phyloP scores from a whole-genome alignment of 495 filamentous ascomycete species.

The Pseudomonodictys pantanalensis region DNA sequence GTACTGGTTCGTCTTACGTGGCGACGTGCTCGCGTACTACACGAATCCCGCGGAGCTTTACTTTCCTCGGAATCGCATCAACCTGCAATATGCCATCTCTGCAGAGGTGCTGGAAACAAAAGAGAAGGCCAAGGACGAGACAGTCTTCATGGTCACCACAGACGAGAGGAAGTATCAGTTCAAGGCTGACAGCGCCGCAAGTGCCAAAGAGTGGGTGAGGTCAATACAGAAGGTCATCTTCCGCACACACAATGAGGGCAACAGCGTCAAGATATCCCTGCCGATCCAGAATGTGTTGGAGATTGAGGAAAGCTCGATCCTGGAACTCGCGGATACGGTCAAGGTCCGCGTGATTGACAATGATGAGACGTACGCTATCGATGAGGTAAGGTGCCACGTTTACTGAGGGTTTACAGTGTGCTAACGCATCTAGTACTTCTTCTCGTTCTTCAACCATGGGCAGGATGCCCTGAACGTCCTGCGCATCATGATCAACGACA shows the following conservation, averaged over 20 bases:
- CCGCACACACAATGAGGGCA: conserved; percentile 90
- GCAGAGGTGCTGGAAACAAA: conserved; percentile 67
- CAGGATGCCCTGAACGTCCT: conserved; percentile 81
- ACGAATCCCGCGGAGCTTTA: conserved; percentile 79
- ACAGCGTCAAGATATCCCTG: conserved; percentile 93
- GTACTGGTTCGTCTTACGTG: conserved; percentile 96
- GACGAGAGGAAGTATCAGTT: conserved; percentile 83
- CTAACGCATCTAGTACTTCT: conserved; percentile 70
- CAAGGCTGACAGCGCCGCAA: conserved; percentile 80
- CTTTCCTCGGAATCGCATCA: conserved; percentile 88
- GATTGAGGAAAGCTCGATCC: conserved; percentile 85
- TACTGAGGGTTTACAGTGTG: conserved; percentile 27
- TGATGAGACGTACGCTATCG: conserved; percentile 88
- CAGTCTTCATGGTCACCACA: conserved; percentile 76
- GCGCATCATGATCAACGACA: conserved; percentile 67
- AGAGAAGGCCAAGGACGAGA: conserved; percentile 65
- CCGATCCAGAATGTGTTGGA: conserved; percentile 88
- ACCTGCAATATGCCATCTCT: conserved; percentile 87
- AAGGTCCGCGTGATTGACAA: conserved; percentile 90
- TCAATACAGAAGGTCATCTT: conserved; percentile 93
- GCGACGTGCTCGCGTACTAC: conserved; percentile 94
- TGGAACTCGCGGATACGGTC: conserved; percentile 90
- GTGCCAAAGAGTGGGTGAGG: conserved; percentile 97
- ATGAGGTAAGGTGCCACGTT: too few relatives aligned
- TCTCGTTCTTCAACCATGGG: conserved; percentile 87